Conservation (phyloP, 768 basidiomycete species). For the Tulasnella sp. region DNA sequence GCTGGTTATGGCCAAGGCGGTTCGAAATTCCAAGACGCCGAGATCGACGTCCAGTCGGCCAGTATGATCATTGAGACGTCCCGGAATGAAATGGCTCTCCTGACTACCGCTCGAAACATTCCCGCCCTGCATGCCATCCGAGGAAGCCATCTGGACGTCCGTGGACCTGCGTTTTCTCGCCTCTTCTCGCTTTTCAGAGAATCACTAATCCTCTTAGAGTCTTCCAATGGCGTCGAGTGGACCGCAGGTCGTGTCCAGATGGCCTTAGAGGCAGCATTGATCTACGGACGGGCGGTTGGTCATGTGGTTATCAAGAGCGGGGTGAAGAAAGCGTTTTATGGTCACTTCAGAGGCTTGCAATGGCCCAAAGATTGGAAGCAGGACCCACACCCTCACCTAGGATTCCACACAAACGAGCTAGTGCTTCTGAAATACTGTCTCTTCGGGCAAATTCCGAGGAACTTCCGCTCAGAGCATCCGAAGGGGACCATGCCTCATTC, state of each 20-base stretch:
- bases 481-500: neutral
- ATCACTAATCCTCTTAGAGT: neutral
- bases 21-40: neutral
- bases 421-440: conserved; percentile 14
- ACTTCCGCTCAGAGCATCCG: conserved; percentile 10
- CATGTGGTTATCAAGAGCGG: neutral
- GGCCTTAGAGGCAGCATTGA: neutral
- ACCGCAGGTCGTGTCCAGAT: neutral
- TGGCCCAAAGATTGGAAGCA: neutral
- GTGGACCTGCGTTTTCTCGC: neutral
- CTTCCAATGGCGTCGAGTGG: neutral
- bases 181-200: neutral
- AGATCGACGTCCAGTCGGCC: neutral
- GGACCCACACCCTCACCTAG: neutral
- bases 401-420: neutral
- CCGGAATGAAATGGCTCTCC: neutral
- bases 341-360: conserved; percentile 1
- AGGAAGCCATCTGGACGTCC: neutral
- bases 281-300: neutral
- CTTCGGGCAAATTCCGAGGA: neutral
- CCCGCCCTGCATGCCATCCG: neutral
- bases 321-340: neutral
- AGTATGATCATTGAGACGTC: neutral
- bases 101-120: conserved; percentile 16
- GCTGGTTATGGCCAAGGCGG: neutral